phyloP scores from a whole-genome alignment of 352 stramenopile species.

The Phytophthora pisi region DNA sequence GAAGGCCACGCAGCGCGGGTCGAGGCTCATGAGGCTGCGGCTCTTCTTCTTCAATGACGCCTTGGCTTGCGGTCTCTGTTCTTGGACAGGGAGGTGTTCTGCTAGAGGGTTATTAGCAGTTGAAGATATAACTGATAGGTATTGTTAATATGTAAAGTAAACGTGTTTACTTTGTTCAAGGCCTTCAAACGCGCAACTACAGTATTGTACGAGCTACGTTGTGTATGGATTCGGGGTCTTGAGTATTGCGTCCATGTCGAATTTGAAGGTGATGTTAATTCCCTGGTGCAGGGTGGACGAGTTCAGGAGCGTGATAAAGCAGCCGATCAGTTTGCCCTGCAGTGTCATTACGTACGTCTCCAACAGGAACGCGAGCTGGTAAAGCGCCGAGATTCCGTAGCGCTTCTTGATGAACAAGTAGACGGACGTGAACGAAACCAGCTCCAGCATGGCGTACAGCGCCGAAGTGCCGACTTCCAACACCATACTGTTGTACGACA shows the following conservation, averaged over 20 bases:
- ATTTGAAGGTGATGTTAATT: constrained; percentile 1
- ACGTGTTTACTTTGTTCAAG: too few species aligned
- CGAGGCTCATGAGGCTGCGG: constrained; percentile 32
- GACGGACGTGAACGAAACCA: constrained; percentile 23
- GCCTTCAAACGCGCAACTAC: too few species aligned
- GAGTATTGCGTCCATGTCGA: constrained; percentile 1
- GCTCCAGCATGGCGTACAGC: constrained; percentile 21
- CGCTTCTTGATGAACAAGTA: constrained; percentile 27
- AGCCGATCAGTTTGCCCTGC: constrained; percentile 26
- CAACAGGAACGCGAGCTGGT: constrained; percentile 42
- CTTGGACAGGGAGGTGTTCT: neutral
- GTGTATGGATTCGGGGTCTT: constrained; percentile 2
- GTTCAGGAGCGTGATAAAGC: constrained; percentile 15
- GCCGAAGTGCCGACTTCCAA: constrained; percentile 2
- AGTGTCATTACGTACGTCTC: constrained; percentile 23
- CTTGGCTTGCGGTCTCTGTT: neutral
- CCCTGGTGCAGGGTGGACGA: constrained; percentile 2
- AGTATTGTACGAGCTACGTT: neutral
- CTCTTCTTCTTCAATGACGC: constrained; percentile 3
- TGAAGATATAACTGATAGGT: neutral
- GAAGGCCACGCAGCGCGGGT: constrained; percentile 44
- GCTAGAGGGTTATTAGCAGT: neutral
- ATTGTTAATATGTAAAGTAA: too few species aligned
- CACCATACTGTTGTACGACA: constrained; percentile 4
- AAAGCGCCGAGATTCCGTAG: constrained; percentile 30